Base-by-base conservation (phyloP, 2,329 filamentous ascomycete genomes). In the Cladosporium halotolerans region DNA sequence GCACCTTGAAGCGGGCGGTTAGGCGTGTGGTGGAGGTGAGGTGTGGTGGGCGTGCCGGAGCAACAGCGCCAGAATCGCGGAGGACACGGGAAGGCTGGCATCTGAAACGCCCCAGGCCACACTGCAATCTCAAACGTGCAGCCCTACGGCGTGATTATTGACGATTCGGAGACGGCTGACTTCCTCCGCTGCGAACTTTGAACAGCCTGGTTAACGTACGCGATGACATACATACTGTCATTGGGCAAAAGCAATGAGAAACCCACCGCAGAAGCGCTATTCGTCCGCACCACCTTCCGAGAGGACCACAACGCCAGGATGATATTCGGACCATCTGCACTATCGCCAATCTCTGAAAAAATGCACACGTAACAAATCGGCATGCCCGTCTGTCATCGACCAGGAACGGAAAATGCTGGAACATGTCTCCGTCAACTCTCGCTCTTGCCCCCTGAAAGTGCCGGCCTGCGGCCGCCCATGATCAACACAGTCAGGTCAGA, bases 61-160 rank as follows among this genome's bases (percentile, higher is more conserved):
- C 8, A 39, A 39, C 36, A 11, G n/a, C 32, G 48, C 16, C 47
- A 39, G 47, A 42, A 50, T 4, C 14, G 18, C 40, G 48, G 40
- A 40, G 23, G 23, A 28, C 23, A 4, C 23, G 23, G 23, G 23
- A 28, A 36, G 48, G 48, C 48, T 51, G 42, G 39, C 40, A 38
- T 44, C 31, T 51, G 48, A 51, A 51, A 51, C 48, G 11, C 34
- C 23, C 33, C 41, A 16, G 13, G 28, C 16, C 28, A 42, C 38
- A 28, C 34, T 44, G 48, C 48, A 51, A 51, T 51, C 40, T 51
- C 40, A 51, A 28, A 28, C 23, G 23, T 28, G 23, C 23, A 28
- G 48, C 48, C 48, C 41, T 51, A 40, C 32, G 32, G 44, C 31
- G 11, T 36, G 32, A 39, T 43, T 3, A 18, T 16, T 40, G 34